phyloP scores from a whole-genome alignment of 257 asterid genomes.

The Hygrophila difformis region DNA sequence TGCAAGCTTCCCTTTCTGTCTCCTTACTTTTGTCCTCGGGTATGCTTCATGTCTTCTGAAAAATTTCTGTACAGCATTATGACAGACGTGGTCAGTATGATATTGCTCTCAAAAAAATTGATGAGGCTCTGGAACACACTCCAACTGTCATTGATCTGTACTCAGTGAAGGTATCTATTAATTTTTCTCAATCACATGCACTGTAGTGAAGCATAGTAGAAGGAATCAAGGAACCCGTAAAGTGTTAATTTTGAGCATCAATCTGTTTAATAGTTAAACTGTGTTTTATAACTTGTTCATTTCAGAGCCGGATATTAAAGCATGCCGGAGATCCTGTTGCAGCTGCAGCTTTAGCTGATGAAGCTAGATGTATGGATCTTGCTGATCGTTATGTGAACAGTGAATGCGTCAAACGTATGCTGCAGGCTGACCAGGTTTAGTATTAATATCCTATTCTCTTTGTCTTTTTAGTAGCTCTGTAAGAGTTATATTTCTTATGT shows the following conservation, averaged over 20 bases:
- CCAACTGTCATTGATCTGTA: conserved; percentile 95
- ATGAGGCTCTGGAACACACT: conserved; percentile 91
- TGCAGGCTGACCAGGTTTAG: conserved; percentile 95
- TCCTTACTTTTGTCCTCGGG: background rate
- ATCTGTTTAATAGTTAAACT: conserved; percentile 4
- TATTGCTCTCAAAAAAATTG: conserved; percentile 67
- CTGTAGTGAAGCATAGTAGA: too few species aligned
- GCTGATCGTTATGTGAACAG: conserved; percentile 97
- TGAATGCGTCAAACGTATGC: conserved; percentile 95
- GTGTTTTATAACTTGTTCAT: background rate
- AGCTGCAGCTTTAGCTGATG: conserved; percentile 95
- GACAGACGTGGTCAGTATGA: conserved; percentile 74
- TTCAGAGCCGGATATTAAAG: conserved; percentile 89
- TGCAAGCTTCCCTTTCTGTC: conserved; percentile 3
- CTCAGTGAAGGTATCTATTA: conserved; percentile 68
- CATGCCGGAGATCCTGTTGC: conserved; percentile 90
- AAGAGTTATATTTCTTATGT: background rate
- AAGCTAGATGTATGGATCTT: conserved; percentile 98
- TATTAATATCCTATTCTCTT: background rate
- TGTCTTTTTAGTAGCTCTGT: background rate
- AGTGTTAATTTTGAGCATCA: background rate
- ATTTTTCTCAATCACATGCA: background rate
- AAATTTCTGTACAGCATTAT: conserved; percentile 61
- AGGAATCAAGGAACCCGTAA: too few species aligned
- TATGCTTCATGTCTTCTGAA: background rate